These are phyloP conservation scores for Aureobasidium namibiae DNA, from an alignment of 2,329 filamentous ascomycete species.

Conservation along the genomic window DNA sequence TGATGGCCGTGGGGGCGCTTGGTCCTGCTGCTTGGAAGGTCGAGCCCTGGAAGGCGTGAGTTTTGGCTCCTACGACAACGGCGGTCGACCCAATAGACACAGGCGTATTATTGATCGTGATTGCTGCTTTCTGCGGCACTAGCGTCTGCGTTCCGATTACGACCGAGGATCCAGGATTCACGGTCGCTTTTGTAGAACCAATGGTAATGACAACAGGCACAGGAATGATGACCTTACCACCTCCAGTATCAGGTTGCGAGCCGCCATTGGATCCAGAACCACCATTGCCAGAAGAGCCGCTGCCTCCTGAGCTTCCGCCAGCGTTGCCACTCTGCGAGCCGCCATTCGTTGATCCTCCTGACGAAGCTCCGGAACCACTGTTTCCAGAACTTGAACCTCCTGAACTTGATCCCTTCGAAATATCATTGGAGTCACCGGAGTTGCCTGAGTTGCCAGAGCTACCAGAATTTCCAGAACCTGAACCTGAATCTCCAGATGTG, in stretches of 20 bases:
- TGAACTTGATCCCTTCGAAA: no score
- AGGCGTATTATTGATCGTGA: constrained; percentile 24
- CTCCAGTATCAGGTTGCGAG: background rate
- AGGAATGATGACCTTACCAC: background rate
- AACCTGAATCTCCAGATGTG: background rate
- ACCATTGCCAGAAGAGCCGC: constrained; percentile 13
- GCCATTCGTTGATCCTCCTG: background rate
- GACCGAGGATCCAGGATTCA: constrained; percentile 26
- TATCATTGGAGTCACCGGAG: no score
- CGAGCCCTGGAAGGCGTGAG: constrained; percentile 6
- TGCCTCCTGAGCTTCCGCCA: background rate
- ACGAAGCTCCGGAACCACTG: background rate
- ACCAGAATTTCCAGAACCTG: background rate
- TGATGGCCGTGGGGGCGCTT: background rate
- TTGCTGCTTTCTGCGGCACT: constrained; percentile 23
- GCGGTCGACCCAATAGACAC: constrained; percentile 22
- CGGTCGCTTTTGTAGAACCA: constrained; percentile 16
- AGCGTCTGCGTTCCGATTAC: constrained; percentile 28
- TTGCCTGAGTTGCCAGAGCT: no score
- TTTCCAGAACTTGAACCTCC: background rate
- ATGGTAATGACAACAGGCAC: constrained; percentile 3
- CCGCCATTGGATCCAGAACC: background rate
- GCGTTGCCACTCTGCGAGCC: background rate
- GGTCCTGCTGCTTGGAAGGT: background rate
- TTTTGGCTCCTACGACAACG: constrained; percentile 12